These are phyloP conservation scores for Fusarium ramigenum DNA, from an alignment of 2,329 filamentous ascomycete species.

Conservation along the genomic window DNA sequence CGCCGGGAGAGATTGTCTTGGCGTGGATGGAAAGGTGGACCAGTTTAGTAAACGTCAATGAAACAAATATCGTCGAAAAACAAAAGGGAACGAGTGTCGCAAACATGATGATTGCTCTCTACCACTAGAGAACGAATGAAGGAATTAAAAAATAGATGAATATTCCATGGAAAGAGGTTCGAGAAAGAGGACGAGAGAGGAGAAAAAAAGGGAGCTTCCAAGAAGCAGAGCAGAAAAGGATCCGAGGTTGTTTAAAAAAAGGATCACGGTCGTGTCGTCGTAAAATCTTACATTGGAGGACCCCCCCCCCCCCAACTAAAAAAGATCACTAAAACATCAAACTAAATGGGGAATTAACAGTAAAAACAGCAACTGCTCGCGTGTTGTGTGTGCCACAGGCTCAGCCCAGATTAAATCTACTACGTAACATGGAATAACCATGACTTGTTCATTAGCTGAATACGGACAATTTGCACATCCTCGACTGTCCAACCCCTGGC, in stretches of 20 bases:
- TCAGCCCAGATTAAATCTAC: constrained; percentile 6
- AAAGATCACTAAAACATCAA: not conserved
- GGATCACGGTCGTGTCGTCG: not conserved
- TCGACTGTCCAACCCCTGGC: not conserved
- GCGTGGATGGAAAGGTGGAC: constrained; percentile 45
- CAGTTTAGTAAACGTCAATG: constrained; percentile 42
- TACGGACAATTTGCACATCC: not conserved
- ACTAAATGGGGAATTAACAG: not conserved
- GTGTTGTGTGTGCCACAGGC: constrained; percentile 24
- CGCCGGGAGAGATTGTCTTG: constrained; percentile 35
- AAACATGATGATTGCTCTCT: constrained; percentile 27
- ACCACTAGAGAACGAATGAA: not conserved
- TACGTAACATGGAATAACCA: constrained; percentile 11
- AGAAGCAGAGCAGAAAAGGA: not conserved
- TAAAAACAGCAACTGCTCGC: constrained; percentile 41
- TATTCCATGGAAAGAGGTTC: not conserved
- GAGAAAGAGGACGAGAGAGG: not conserved
- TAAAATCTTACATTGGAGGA: not conserved
- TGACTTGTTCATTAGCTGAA: constrained; percentile 8
- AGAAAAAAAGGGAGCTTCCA: not conserved
- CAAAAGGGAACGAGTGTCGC: constrained; percentile 41
- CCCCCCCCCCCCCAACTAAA: not conserved
- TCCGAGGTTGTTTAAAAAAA: not conserved
- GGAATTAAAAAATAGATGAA: not conserved
- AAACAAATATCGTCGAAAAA: constrained; percentile 44